These are phyloP conservation scores for Capsicum baccatum DNA, from an alignment of 257 asterid genomes.

Conservation along the genomic window DNA sequence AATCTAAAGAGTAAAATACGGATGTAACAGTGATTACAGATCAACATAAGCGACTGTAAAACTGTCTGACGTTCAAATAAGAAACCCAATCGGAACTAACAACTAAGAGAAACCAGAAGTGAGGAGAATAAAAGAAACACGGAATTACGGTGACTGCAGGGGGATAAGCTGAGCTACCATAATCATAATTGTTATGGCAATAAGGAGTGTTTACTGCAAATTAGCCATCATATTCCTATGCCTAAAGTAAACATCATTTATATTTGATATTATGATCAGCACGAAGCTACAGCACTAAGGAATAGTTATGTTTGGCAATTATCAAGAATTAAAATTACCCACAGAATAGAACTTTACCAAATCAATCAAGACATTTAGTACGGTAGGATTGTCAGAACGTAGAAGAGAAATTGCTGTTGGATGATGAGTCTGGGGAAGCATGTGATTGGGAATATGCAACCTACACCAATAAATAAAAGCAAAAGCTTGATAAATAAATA, in stretches of 20 bases:
- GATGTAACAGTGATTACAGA: constrained; percentile 9
- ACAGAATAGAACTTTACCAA: constrained; percentile 56
- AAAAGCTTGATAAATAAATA: constrained; percentile 35
- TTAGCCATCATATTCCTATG: background rate
- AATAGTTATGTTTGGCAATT: constrained; percentile 16
- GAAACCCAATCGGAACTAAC: constrained; percentile 6
- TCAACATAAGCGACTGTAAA: constrained; percentile 12
- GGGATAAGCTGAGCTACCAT: background rate
- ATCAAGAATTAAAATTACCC: constrained; percentile 17
- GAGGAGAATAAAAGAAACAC: background rate
- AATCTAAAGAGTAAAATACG: background rate
- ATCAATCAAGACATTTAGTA: constrained; percentile 85
- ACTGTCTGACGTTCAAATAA: background rate
- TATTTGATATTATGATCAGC: background rate
- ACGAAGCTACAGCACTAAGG: constrained; percentile 9
- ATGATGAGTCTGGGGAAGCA: constrained; percentile 91
- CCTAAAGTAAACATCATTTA: background rate
- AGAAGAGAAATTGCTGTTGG: constrained; percentile 82
- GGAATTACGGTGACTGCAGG: background rate
- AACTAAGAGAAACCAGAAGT: background rate
- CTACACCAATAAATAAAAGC: constrained; percentile 50
- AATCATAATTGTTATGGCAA: background rate
- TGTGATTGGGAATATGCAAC: constrained; percentile 77
- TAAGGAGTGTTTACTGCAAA: background rate
- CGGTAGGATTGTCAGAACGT: constrained; percentile 69